Evolutionary conservation across 1,284 basidiomycete species (phyloP).

Genomic region (Coriolopsis trogii): DNA sequence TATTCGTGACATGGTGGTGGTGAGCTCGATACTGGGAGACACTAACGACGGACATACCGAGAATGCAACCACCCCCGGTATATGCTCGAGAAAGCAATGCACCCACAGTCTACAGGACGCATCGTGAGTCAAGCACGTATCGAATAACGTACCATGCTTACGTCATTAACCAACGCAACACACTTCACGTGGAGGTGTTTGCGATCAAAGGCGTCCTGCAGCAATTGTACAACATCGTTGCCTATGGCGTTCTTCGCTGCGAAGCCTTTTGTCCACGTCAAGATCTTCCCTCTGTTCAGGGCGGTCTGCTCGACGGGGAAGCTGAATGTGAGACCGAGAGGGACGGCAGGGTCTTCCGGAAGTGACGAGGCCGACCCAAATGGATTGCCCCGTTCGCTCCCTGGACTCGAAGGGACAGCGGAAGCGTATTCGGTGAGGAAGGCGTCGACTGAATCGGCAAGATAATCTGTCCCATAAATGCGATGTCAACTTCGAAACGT

Average conservation of each 20-base stretch:
- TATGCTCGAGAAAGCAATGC: constrained; percentile 93
- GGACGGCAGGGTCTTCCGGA: constrained; percentile 42
- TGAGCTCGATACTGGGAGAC: background rate
- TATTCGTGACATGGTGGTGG: too few species aligned
- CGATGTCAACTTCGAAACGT: too few species aligned
- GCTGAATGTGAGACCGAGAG: constrained; percentile 92
- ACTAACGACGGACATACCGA: constrained; percentile 53
- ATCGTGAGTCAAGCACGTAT: background rate
- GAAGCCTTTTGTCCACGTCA: constrained; percentile 99
- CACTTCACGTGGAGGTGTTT: constrained; percentile 95
- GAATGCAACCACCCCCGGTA: constrained; percentile 84
- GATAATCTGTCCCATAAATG: constrained; percentile 68
- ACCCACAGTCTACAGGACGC: constrained; percentile 78
- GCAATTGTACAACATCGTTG: constrained; percentile 87
- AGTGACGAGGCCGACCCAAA: constrained; percentile 18
- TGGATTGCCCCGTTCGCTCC: constrained; percentile 24
- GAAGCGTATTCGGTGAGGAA: constrained; percentile 75
- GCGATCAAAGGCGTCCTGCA: constrained; percentile 93
- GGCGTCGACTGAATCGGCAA: constrained; percentile 93
- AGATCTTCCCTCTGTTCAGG: constrained; percentile 84
- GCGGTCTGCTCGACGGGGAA: constrained; percentile 98
- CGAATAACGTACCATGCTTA: constrained; percentile 43
- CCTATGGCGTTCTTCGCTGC: constrained; percentile 89
- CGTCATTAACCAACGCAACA: constrained; percentile 95
- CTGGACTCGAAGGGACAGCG: constrained; percentile 39